Conservation (phyloP, 345 rosid species). For the Reutealis trisperma region DNA sequence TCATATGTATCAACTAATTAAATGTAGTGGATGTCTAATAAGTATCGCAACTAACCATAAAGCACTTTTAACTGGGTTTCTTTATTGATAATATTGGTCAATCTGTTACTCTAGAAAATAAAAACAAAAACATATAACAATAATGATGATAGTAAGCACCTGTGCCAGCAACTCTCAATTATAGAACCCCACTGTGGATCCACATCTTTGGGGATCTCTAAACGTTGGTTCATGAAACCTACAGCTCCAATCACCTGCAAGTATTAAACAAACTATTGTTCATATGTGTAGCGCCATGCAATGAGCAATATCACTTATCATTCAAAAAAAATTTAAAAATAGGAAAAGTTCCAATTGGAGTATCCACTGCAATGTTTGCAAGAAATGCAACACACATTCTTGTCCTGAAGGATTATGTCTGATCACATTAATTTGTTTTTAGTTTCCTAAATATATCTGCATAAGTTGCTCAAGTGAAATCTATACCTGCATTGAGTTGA, state of each 20-base stretch:
- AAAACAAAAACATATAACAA: neutral
- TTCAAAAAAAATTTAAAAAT: neutral
- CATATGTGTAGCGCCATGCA: conserved; percentile 6
- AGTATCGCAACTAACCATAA: neutral
- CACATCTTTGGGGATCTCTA: conserved; percentile 76
- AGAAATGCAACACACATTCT: neutral
- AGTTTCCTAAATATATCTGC: neutral
- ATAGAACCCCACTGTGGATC: conserved; percentile 84
- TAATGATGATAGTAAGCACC: conserved; percentile 41
- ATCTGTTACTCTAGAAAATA: conserved; percentile 5
- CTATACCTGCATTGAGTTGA: conserved; percentile 89
- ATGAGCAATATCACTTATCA: neutral
- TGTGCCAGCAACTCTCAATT: conserved; percentile 93
- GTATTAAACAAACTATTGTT: conserved; percentile 32
- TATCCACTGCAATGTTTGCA: neutral
- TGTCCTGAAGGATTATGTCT: neutral
- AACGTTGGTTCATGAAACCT: conserved; percentile 93
- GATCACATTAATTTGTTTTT: neutral
- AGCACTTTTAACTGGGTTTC: neutral
- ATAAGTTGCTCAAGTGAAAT: conserved; percentile 15
- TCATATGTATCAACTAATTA: neutral
- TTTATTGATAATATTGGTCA: neutral
- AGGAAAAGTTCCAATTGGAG: neutral
- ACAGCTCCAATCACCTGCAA: conserved; percentile 95
- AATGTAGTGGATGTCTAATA: conserved; percentile 5